Percentiles rank a stretch among this genome's conserved stretches.
Conservation (phyloP, 2,329 filamentous ascomycete species). For the Scytalidium lignicola region DNA sequence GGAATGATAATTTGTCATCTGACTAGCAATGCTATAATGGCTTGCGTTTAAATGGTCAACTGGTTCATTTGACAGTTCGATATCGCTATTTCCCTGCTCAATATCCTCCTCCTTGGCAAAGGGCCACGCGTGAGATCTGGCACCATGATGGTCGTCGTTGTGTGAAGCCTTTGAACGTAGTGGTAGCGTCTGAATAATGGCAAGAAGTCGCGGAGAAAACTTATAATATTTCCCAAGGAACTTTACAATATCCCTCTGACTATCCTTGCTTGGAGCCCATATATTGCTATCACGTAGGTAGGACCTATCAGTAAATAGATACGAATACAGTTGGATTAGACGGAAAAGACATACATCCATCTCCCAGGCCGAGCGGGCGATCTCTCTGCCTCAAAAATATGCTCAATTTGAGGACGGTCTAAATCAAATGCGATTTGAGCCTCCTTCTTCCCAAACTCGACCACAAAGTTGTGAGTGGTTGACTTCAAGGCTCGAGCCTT, state of each 20-base stretch:
- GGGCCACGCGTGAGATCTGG: conserved; percentile 6
- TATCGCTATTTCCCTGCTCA: conserved; percentile 8
- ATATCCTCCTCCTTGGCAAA: conserved; percentile 17
- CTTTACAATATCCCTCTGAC: conserved; percentile 51
- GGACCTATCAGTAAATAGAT: conserved; percentile 5
- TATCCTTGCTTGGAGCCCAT: conserved; percentile 59
- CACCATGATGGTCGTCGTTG: conserved; percentile 1
- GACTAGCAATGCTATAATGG: conserved; percentile 51
- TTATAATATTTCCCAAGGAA: conserved; percentile 57
- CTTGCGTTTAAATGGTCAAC: conserved; percentile 10
- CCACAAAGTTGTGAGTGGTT: conserved; percentile 52
- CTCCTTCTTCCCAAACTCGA: conserved; percentile 55
- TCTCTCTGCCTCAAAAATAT: conserved; percentile 30
- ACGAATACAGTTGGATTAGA: background rate
- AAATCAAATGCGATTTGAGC: conserved; percentile 55
- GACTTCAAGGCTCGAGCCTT: conserved; percentile 35
- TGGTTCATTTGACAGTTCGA: background rate
- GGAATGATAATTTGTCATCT: conserved; percentile 72
- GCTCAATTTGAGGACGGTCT: conserved; percentile 33
- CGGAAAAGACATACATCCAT: conserved; percentile 56
- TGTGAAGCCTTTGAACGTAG: conserved; percentile 5
- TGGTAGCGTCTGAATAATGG: conserved; percentile 57
- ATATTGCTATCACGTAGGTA: conserved; percentile 48
- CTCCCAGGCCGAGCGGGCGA: conserved; percentile 45
- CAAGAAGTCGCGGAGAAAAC: conserved; percentile 61